phyloP scores from a whole-genome alignment of 805 yeast genomes.

The Yamadazyma phyllophila region DNA sequence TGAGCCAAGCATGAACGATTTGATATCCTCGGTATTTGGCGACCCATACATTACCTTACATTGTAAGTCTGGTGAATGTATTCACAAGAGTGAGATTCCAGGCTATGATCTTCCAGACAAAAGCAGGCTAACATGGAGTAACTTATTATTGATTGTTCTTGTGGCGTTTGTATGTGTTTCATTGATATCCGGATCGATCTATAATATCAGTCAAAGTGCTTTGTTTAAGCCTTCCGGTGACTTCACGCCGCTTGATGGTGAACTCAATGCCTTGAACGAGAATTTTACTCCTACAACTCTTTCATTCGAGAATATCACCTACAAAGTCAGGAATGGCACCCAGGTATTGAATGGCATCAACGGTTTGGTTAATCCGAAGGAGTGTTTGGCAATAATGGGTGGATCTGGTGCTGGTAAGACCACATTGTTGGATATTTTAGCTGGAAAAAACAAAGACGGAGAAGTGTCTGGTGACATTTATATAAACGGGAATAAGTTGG shows the following conservation, averaged over 20 bases:
- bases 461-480: slow-evolving; percentile 59
- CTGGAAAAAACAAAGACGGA: slow-evolving; percentile 84
- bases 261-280: slow-evolving; percentile 40
- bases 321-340: slow-evolving; percentile 47
- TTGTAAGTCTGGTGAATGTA: slow-evolving; percentile 86
- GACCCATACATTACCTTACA: slow-evolving; percentile 81
- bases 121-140: slow-evolving; percentile 42
- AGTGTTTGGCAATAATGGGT: slow-evolving; percentile 94
- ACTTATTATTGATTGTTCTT: slow-evolving; percentile 45
- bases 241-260: slow-evolving; percentile 29
- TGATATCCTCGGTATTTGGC: slow-evolving; percentile 90
- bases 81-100: slow-evolving; percentile 90
- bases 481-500: slow-evolving; percentile 66
- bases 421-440: slow-evolving; percentile 85
- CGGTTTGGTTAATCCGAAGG: slow-evolving; percentile 83
- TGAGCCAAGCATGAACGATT: slow-evolving; percentile 94
- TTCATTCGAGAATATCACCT: slow-evolving; percentile 71
- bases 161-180: slow-evolving; percentile 44
- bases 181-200: slow-evolving; percentile 40
- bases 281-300: slow-evolving; percentile 39
- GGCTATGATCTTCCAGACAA: slow-evolving; percentile 74
- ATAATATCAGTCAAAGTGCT: slow-evolving; percentile 59
- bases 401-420: slow-evolving; percentile 99
- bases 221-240: slow-evolving; percentile 41
- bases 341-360: slow-evolving; percentile 60